phyloP scores from a whole-genome alignment of 2,329 filamentous ascomycete species.

The Microdochium trichocladiopsis region DNA sequence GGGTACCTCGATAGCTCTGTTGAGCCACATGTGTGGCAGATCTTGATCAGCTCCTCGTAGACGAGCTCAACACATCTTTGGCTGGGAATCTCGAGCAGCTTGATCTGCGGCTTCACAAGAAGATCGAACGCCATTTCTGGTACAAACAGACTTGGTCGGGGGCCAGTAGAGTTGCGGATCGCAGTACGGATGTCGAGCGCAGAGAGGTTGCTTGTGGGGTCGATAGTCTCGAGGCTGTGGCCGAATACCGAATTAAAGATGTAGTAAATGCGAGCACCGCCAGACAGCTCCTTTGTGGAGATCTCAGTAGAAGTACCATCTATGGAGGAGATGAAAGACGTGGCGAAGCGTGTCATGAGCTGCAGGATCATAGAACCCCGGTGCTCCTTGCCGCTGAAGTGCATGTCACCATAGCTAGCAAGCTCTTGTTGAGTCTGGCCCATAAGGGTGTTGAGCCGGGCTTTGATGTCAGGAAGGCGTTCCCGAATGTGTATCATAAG shows the following conservation, averaged over 20 bases:
- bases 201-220: constrained; percentile 91
- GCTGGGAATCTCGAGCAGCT: constrained; percentile 87
- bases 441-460: constrained; percentile 94
- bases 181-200: constrained; percentile 93
- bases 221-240: constrained; percentile 90
- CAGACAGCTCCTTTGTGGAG: constrained; percentile 94
- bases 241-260: constrained; percentile 99
- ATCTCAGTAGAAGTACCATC: constrained; percentile 98
- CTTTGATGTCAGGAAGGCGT: constrained; percentile 94
- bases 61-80: constrained; percentile 97
- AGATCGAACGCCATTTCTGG: constrained; percentile 97
- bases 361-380: constrained; percentile 90
- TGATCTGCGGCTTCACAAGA: constrained; percentile 97
- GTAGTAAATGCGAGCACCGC: constrained; percentile 93
- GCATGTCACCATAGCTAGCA: constrained; percentile 94
- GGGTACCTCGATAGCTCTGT: constrained; percentile 90
- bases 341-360: constrained; percentile 96
- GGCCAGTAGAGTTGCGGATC: constrained; percentile 95
- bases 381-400: constrained; percentile 96
- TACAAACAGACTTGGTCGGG: constrained; percentile 90
- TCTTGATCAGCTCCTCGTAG: constrained; percentile 98
- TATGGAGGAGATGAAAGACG: constrained; percentile 96
- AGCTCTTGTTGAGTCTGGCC: constrained; percentile 99
- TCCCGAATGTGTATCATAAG: constrained; percentile 96
- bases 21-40: constrained; percentile 96